phyloP scores from a whole-genome alignment of 106 monocot species.

The Allium sativum region DNA sequence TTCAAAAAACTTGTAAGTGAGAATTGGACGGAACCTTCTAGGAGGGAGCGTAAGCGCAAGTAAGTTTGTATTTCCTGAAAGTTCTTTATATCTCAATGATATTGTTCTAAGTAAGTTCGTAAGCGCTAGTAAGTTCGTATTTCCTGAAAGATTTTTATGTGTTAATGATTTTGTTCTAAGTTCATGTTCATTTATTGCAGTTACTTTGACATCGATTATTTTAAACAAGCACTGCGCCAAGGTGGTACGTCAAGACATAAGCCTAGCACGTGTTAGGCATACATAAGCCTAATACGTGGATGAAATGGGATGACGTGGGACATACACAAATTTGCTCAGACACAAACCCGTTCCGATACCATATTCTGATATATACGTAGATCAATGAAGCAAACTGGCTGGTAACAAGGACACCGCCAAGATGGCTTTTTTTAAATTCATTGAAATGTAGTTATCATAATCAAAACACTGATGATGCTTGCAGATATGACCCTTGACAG shows the following conservation, averaged over 20 bases:
- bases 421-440: conserved; percentile 77
- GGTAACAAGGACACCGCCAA: conserved; percentile 91
- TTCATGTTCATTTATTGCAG: conserved; percentile 14
- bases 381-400: conserved; percentile 54
- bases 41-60: conserved; percentile 93
- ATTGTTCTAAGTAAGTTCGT: no score
- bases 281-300: no score
- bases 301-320: no score
- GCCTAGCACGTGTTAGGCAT: no score
- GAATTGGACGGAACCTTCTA: conserved; percentile 90
- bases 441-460: conserved; percentile 85
- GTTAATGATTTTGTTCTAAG: no score
- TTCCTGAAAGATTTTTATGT: no score
- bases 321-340: no score
- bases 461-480: conserved; percentile 99
- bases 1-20: conserved; percentile 92
- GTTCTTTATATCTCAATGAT: background rate
- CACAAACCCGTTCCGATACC: no score
- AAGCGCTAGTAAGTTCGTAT: no score
- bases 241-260: conserved; percentile 49
- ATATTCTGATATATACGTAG: conserved; percentile 72
- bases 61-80: conserved; percentile 17
- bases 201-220: conserved; percentile 65
- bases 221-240: conserved; percentile 60
- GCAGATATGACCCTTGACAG: conserved; percentile 86